Conservation (phyloP, 331 rosid genomes). For the Rhamnella rubrinervis region DNA sequence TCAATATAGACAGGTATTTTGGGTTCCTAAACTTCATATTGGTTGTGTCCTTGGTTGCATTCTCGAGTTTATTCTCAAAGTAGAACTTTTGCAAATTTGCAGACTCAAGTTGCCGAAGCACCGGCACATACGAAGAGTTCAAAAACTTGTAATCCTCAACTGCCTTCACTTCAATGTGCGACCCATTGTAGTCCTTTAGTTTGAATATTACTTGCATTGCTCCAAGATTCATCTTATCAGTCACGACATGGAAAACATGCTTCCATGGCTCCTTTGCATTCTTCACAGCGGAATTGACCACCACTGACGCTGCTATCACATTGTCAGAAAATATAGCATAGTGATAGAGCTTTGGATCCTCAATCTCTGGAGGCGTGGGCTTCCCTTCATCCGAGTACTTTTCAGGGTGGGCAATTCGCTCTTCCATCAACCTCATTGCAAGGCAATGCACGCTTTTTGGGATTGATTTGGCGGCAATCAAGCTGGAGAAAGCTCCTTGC, state of each 20-base stretch:
- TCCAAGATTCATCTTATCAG: conserved; percentile 97
- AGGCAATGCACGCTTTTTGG: conserved; percentile 93
- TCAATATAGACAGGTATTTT: conserved; percentile 79
- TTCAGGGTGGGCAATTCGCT: conserved; percentile 80
- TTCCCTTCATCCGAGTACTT: conserved; percentile 79
- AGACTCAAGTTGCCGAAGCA: conserved; percentile 80
- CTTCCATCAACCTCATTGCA: conserved; percentile 93
- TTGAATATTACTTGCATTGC: conserved; percentile 99
- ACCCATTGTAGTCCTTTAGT: conserved; percentile 78
- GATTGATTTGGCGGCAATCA: conserved; percentile 89
- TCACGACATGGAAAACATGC: conserved; percentile 94
- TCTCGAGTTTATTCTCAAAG: conserved; percentile 91
- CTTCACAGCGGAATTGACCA: conserved; percentile 83
- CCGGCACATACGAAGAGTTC: conserved; percentile 89
- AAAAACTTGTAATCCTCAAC: conserved; percentile 92
- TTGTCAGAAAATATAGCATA: conserved; percentile 92
- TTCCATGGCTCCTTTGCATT: conserved; percentile 92
- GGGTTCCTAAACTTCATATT: conserved; percentile 97
- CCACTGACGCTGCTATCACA: conserved; percentile 90
- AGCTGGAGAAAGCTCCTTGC: conserved; percentile 94
- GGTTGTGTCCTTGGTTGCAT: conserved; percentile 90
- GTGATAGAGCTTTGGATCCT: conserved; percentile 85
- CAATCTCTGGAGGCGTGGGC: conserved; percentile 60
- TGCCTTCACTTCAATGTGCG: conserved; percentile 87
- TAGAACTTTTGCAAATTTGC: conserved; percentile 83